Percentiles rank a stretch among this genome's conserved stretches.
phyloP scores from a whole-genome alignment of 148 eudicot genomes.

The Rhododendron griersonianum region DNA sequence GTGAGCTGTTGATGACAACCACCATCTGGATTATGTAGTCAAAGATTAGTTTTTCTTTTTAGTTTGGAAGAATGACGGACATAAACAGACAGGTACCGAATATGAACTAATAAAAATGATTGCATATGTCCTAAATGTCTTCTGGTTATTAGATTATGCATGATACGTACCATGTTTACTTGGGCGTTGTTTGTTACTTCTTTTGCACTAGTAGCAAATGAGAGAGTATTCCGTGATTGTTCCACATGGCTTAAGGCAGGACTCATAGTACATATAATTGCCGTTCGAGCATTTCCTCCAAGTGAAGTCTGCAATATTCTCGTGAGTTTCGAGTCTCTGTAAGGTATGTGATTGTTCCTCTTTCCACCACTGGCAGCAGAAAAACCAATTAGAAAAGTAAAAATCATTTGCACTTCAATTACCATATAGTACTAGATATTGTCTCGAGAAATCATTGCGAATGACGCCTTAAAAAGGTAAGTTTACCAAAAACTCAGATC shows the following conservation, averaged over 20 bases:
- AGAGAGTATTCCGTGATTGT: constrained; percentile 89
- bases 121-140: not conserved
- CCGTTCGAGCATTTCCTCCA: constrained; percentile 97
- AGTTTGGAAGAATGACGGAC: not conserved
- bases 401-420: not conserved
- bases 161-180: constrained; percentile 75
- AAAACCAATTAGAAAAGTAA: not conserved
- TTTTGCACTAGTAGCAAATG: constrained; percentile 92
- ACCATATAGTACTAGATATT: not conserved
- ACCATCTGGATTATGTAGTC: not conserved
- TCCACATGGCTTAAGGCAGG: constrained; percentile 96
- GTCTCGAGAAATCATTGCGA: not conserved
- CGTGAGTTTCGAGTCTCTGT: constrained; percentile 94
- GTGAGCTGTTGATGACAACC: not conserved
- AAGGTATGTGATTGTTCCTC: constrained; percentile 81
- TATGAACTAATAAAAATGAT: not conserved
- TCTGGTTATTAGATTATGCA: not conserved
- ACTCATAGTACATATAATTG: constrained; percentile 96
- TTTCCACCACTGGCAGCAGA: constrained; percentile 64
- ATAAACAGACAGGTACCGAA: not conserved
- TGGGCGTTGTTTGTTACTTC: constrained; percentile 89
- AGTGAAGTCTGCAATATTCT: constrained; percentile 91
- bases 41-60: not conserved
- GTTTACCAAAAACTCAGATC: not conserved
- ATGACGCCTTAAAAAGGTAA: not conserved